Evolutionary conservation across 176 grass and related monocot genomes (phyloP).

Genomic region (Oryza longistaminata): DNA sequence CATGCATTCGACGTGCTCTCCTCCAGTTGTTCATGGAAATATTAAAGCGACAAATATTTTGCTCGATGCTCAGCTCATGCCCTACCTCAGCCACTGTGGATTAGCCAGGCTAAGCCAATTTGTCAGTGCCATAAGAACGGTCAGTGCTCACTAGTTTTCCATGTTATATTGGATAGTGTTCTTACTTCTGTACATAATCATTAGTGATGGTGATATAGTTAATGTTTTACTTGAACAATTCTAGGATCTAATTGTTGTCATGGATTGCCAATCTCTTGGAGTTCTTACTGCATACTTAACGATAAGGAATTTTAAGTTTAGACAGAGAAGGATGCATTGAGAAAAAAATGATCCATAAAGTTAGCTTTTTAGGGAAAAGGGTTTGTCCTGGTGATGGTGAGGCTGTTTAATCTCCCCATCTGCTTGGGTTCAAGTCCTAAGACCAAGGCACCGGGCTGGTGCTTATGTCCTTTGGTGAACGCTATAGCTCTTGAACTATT

Average conservation of each 20-base stretch:
- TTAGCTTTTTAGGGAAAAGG: neutral
- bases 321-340: constrained; percentile 2
- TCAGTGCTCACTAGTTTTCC: constrained; percentile 35
- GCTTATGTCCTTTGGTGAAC: neutral
- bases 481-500: neutral
- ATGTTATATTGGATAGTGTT: constrained; percentile 28
- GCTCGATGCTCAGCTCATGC: constrained; percentile 90
- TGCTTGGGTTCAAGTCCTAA: neutral
- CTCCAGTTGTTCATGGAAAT: constrained; percentile 89
- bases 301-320: constrained; percentile 6
- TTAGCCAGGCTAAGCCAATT: constrained; percentile 71
- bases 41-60: constrained; percentile 92
- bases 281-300: constrained; percentile 4
- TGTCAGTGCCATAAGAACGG: constrained; percentile 51
- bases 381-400: neutral
- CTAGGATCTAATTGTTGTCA: neutral
- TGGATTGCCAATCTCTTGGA: neutral
- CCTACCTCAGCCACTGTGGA: constrained; percentile 79
- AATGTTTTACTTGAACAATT: constrained; percentile 8
- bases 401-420: neutral
- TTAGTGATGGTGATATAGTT: constrained; percentile 36
- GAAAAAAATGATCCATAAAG: neutral
- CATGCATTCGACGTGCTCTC: constrained; percentile 76
- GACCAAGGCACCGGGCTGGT: neutral
- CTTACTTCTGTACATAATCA: constrained; percentile 29